These are phyloP conservation scores for Corallochytrium limacisporum DNA, from an alignment of 78 protist species.

Conservation along the genomic window DNA sequence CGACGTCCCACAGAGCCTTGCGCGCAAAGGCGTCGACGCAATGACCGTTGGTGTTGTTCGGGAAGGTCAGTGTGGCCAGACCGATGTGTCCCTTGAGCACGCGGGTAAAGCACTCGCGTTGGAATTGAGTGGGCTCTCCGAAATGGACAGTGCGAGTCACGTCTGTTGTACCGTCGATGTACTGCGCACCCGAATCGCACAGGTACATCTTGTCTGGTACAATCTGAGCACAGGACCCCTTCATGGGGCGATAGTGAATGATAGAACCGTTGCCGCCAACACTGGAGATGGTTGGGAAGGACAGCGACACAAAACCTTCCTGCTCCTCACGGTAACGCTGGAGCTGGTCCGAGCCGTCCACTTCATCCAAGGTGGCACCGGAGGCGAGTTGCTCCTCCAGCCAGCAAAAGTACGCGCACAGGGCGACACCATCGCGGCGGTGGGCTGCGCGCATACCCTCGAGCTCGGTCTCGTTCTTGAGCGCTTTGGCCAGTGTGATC, in stretches of 20 bases:
- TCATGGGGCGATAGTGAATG: slow-evolving; percentile 67
- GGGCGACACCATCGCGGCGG: slow-evolving; percentile 62
- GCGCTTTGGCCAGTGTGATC: slow-evolving; percentile 33
- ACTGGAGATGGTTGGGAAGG: slow-evolving; percentile 55
- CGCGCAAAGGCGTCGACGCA: slow-evolving; percentile 55
- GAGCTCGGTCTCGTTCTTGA: slow-evolving; percentile 67
- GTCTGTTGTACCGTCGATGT: slow-evolving; percentile 86
- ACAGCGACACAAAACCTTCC: slow-evolving; percentile 18
- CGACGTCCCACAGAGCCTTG: slow-evolving; percentile 51
- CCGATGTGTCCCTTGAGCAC: slow-evolving; percentile 75
- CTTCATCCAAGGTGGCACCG: background rate
- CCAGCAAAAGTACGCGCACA: slow-evolving; percentile 53
- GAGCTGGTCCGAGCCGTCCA: background rate
- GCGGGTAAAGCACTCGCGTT: slow-evolving; percentile 48
- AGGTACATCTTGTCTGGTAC: slow-evolving; percentile 25
- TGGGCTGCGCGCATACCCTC: slow-evolving; percentile 58
- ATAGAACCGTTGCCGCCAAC: slow-evolving; percentile 73
- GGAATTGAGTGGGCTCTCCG: slow-evolving; percentile 44
- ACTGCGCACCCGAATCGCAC: slow-evolving; percentile 64
- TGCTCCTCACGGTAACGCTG: slow-evolving; percentile 5
- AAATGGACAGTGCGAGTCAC: slow-evolving; percentile 81
- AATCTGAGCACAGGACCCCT: slow-evolving; percentile 15
- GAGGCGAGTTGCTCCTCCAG: slow-evolving; percentile 11
- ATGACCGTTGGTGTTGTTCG: slow-evolving; percentile 46
- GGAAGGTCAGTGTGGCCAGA: slow-evolving; percentile 50